Percentiles rank a stretch among this genome's conserved stretches.
These are phyloP conservation scores for Sporothrix sp. DNA, from an alignment of 2,329 filamentous ascomycete genomes.

Conservation along the genomic window DNA sequence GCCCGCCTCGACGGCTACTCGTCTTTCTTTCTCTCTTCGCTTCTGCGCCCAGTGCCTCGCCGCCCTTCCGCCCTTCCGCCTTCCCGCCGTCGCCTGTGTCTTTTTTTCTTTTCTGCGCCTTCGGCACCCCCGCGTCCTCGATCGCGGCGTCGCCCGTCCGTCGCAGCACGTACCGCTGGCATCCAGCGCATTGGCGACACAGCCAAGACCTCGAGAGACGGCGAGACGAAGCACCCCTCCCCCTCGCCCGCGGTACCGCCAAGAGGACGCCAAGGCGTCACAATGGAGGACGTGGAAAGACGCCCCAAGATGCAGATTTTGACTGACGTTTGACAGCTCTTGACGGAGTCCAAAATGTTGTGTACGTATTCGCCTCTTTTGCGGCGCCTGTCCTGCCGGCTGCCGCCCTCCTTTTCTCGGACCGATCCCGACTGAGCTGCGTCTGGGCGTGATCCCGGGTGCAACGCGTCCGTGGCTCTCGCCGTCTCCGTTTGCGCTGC, in stretches of 20 bases:
- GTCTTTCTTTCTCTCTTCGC: no score
- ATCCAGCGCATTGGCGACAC: no score
- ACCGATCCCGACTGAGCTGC: no score
- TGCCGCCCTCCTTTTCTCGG: neutral
- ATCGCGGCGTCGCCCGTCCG: no score
- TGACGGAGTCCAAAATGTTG: constrained; percentile 27
- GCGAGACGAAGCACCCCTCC: neutral
- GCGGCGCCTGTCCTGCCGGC: neutral
- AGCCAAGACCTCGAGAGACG: neutral
- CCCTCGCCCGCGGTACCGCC: neutral
- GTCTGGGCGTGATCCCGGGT: no score
- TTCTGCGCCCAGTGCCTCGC: no score
- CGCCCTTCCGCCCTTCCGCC: no score
- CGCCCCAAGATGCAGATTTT: constrained; percentile 8
- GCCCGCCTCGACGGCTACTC: no score
- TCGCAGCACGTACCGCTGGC: no score
- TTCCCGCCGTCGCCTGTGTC: no score
- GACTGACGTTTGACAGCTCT: constrained; percentile 27
- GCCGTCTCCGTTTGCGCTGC: no score
- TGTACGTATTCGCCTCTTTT: constrained; percentile 15
- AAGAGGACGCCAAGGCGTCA: constrained; percentile 9
- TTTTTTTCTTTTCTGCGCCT: neutral
- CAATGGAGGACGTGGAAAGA: neutral
- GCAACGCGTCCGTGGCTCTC: no score
- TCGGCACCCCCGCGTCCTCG: neutral